Base-by-base conservation (phyloP, 768 basidiomycete genomes). In the Hericium rajendrae region DNA sequence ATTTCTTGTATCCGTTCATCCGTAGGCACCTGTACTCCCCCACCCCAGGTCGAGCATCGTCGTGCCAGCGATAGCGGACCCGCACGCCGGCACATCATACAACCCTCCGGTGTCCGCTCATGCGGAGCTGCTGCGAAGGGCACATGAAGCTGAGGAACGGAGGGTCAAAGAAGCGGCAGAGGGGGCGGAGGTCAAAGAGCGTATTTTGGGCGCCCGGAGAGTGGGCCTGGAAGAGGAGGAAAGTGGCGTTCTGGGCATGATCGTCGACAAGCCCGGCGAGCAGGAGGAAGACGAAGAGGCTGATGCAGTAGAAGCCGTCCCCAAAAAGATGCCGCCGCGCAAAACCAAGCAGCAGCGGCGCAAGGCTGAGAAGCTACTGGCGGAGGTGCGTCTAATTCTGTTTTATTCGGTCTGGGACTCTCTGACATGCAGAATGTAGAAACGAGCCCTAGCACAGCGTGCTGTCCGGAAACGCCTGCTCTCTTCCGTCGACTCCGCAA, bases 71-170 rank as follows among this genome's bases (percentile, higher is more conserved):
- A 79, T 92, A 0, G 64, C 73, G 1, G 72, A 83, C 3, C 94
- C 94, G 0, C 89, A 90, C 62, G 82, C 82, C 37, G 94, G 94
- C 18, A 80, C 86, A 3, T 94, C 91, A 16, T 97, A 97, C 68
- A 97, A 97, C 67, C 94, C 94, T 0, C 82, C 84, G 0, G 81
- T 79, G 1, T 76, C 80, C 3, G 82, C 85, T 0, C 89, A 95
- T 63, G 78, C 81, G 52, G 81, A 82, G 51, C 79, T 95, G 4
- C 67, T 97, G 20, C 71, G 78, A 12, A 71, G 79, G 53, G 94
- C 92, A 0, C 78, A 83, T 53, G 78, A 82, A 58, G 68, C 77
- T 13, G 94, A 94, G 69, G 78, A 78, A 63, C 77, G 76, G 50
- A 77, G 78, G 46, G 66, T 83, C 41, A 73, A 72, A 24, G 78